Evolutionary conservation across 2,329 filamentous ascomycete genomes (phyloP).

Genomic region (Phialophora verrucosa): DNA sequence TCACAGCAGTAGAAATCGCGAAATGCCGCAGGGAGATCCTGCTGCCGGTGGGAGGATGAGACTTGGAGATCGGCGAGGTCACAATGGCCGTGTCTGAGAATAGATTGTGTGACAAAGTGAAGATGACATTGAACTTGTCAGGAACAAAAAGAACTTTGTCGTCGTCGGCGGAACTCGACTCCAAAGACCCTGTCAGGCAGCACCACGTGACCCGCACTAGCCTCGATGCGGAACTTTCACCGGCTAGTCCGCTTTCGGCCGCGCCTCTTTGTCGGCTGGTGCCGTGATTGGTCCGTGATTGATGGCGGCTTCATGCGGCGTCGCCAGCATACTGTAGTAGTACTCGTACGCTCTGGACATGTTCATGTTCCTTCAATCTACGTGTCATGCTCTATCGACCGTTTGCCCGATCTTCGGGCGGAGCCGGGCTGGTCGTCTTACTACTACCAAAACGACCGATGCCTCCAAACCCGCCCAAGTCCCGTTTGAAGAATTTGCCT

Average conservation of each 20-base stretch:
- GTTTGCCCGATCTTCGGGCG: constrained; percentile 32
- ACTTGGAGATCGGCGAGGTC: not conserved
- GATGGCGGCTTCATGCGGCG: not conserved
- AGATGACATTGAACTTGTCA: not conserved
- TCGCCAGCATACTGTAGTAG: not conserved
- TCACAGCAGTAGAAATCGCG: not conserved
- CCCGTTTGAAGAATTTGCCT: constrained; percentile 92
- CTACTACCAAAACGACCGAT: constrained; percentile 61
- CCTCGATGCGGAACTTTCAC: not conserved
- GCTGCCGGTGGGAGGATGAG: not conserved
- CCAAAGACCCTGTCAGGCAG: not conserved
- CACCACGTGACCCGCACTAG: not conserved
- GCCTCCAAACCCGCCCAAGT: constrained; percentile 76
- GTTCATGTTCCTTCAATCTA: not conserved
- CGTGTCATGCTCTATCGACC: constrained; percentile 20
- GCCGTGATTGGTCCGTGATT: not conserved
- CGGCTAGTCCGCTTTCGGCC: not conserved
- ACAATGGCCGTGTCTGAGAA: constrained; percentile 4
- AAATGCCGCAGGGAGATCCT: not conserved
- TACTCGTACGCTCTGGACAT: not conserved
- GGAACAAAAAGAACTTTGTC: constrained; percentile 14
- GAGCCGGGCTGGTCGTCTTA: constrained; percentile 37
- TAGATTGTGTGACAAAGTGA: constrained; percentile 3
- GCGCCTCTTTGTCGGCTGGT: not conserved
- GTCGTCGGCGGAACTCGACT: not conserved